Evolutionary conservation across 2,329 filamentous ascomycete genomes (phyloP), one percentile per base, ranked within the genome.

Genomic region (Monilinia fructicola): DNA sequence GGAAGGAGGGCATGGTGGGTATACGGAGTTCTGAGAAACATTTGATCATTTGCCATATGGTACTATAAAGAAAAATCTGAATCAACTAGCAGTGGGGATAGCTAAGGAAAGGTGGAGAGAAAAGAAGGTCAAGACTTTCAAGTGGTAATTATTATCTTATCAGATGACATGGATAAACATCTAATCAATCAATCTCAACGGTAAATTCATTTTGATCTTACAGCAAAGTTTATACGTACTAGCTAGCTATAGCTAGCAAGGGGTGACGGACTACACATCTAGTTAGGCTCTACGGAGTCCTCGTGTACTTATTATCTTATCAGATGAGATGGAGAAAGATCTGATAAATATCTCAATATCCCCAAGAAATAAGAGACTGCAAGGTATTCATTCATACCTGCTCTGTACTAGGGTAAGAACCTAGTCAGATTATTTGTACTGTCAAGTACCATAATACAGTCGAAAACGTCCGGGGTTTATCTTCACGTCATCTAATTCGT

Each of bases 31-130:
- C 23, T 53, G 28, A 40, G 31, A 42, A 28, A n/a, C 16, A 38
- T 6, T 48, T 40, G 23, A 40, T 26, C 21, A n/a, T 53, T 53
- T 52, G 40, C 5, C 46, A 40, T 53, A 10, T 53, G 48, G 23
- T 53, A 44, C 11, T 7, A 21, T 23, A 18, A 35, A 52, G 46
- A 62, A 53, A 62, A 26, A 35, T 28, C 53, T 40, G n/a, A 50
- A n/a, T 50, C n/a, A 50, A 50, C 12, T 35, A 4, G 44, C 38
- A 50, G 58, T 60, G 58, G 58, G 23, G 44, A 60, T 16, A 60
- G 58, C 42, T 28, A 26, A 60, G 44, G 21, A 26, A 38, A 50
- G 9, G 28, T 26, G 59, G 76, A 58, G 68, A 59, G 21, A 1
- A 60, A n/a, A 11, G 4, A n/a, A 44, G 42, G 31, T 35, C 5